Percentiles rank a stretch among this genome's conserved stretches.
Evolutionary conservation across 2,329 filamentous ascomycete genomes (phyloP).

Genomic region (Ophiocordyceps camponoti-rufipedis): DNA sequence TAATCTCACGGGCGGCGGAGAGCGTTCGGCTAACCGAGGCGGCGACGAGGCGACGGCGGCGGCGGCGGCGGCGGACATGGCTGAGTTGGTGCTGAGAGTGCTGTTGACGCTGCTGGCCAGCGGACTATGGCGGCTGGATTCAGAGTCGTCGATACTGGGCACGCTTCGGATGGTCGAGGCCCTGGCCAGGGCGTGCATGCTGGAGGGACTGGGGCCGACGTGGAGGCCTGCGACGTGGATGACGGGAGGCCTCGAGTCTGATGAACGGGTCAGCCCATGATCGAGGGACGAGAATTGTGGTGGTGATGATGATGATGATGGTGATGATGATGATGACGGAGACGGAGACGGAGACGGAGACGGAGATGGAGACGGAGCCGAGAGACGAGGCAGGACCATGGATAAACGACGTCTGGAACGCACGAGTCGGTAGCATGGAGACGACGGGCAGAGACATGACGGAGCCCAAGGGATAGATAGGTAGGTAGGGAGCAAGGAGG

Average conservation of each 20-base stretch:
- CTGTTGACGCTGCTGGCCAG: conserved; percentile 40
- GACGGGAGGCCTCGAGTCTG: conserved; percentile 5
- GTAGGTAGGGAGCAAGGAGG: neutral
- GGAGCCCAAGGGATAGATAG: neutral
- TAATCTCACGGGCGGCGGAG: conserved; percentile 16
- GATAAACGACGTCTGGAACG: neutral
- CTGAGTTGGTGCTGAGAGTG: conserved; percentile 28
- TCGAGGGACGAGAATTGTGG: neutral
- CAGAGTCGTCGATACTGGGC: conserved; percentile 31
- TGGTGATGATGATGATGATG: too few species aligned
- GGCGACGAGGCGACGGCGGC: conserved; percentile 7
- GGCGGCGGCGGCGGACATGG: conserved; percentile 16
- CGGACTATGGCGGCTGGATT: conserved; percentile 29
- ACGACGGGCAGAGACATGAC: neutral
- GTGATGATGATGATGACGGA: too few species aligned
- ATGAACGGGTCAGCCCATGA: neutral
- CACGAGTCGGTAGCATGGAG: neutral
- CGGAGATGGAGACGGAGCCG: neutral
- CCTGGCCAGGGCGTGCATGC: conserved; percentile 15
- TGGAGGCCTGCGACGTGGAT: conserved; percentile 7
- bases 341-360: too few species aligned
- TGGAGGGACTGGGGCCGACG: conserved; percentile 11
- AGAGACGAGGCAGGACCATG: neutral
- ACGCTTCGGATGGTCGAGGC: conserved; percentile 37
- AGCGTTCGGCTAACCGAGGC: conserved; percentile 11